Base-by-base conservation (phyloP, 306 rosid genomes). In the Rubus parviflorus region DNA sequence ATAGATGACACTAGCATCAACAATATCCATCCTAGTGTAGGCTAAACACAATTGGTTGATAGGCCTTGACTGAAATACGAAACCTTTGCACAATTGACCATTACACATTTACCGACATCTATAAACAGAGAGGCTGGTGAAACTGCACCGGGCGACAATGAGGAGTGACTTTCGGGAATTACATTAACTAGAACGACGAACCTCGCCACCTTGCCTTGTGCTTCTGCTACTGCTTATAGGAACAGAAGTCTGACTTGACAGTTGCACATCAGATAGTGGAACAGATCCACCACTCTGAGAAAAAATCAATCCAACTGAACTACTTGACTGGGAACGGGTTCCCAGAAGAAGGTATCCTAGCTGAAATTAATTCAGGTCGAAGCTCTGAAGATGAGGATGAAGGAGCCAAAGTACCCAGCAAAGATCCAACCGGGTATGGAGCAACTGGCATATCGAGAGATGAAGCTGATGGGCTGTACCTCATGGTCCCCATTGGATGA, bases 361-460 rank as follows among this genome's bases (percentile, higher is more conserved):
- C 58, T 30, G 93, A 76, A 66, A 82, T 78, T 46, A 81, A 70
- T 37, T 91, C 92, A 7, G 89, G 86, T 76, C 83, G 86, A 76
- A 86, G 89, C 71, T 87, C 92, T 8, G 92, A 78, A 42, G 93
- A 82, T 17, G 90, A 78, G 37, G 87, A 75, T 47, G 93, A 79
- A 76, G 94, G 92, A 82, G 88, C 89, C 80, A 86, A 80, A 48
- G 85, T 89, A 68, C 92, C 93, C 64, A 89, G 86, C 80, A 90
- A 83, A 46, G 96, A 90, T 73, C 90, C 93, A 78, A 89, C 90
- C 45, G 94, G 94, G 77, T 89, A 93, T n/a, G 96, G 94, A 71
- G 92, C 76, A 61, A 90, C 87, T 61, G 90, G 91, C 83, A 88
- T 77, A 79, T 93, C 92, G 9, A 92, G 87, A 64, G 97, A 88